Base-by-base conservation (phyloP, 2,329 filamentous ascomycete genomes). In the Claviceps sorghi region DNA sequence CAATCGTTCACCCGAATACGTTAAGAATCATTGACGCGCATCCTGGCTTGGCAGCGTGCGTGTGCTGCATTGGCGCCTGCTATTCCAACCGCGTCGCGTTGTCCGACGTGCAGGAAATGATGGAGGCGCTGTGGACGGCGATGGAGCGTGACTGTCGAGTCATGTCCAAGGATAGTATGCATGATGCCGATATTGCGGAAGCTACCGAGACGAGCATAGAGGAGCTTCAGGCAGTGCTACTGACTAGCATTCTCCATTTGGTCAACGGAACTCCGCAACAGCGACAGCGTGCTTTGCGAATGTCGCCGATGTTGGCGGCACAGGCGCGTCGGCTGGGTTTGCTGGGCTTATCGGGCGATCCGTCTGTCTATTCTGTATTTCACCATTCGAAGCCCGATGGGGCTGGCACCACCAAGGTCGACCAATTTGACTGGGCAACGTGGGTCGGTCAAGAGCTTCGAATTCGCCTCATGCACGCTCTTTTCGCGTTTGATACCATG, bases 361-460 rank as follows among this genome's bases (percentile, higher is more conserved):
- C 70, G 71, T 17, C 67, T 71, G 48, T 66, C 74, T 30, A 67
- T 69, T 40, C 67, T 72, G 6, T 76, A 73, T 64, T 86, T 81
- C 60, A 68, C 74, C 48, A 70, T 85, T 26, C 83, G 87, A 59
- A 78, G 82, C 56, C 70, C 74, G 11, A 66, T 72, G 53, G 69
- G 70, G 4, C 63, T 71, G 4, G 67, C 73, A 17, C 42, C 73
- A 29, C 29, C 30, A 40, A 44, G 10, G 38, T 36, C n/a, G 51
- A 48, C 8, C 42, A 51, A 8, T 53, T 51, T 46, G 74, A 81
- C 55, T 88, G 84, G 84, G 62, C 63, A 21, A 64, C 69, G 4
- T 88, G 84, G 84, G 70, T 86, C 36, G 79, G 83, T 55, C 84
- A 88, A 59, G 85, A 89, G 67, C 80, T 78, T 61, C 77, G 83